A percentile compares a stretch with the other conserved stretches of the same genome.
Conservation (phyloP, 176 grass and related monocot genomes). For the Rhynchospora tenuis region DNA sequence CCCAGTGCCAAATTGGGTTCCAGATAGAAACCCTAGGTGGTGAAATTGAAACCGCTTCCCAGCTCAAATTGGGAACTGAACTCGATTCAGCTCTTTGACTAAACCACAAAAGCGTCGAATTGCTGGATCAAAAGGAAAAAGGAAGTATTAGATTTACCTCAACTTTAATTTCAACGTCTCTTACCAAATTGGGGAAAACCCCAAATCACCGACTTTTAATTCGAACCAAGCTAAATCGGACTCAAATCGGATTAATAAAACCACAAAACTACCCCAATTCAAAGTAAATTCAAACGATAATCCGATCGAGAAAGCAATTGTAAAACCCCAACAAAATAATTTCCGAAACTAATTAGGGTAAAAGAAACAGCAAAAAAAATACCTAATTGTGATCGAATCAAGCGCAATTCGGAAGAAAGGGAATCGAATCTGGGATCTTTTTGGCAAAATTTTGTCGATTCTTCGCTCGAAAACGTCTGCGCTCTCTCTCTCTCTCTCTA, state of each 20-base stretch:
- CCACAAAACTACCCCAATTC: background rate
- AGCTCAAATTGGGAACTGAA: conserved; percentile 4
- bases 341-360: background rate
- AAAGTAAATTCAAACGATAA: background rate
- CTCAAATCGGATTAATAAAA: conserved; percentile 4
- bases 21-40: conserved; percentile 21
- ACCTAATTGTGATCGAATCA: conserved; percentile 14
- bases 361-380: background rate
- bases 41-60: background rate
- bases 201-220: background rate
- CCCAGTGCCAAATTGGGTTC: background rate
- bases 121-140: conserved; percentile 27
- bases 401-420: background rate
- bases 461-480: conserved; percentile 6
- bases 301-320: background rate
- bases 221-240: conserved; percentile 14
- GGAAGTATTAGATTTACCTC: background rate
- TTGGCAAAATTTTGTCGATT: background rate
- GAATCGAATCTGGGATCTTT: background rate
- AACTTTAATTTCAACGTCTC: background rate
- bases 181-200: conserved; percentile 15
- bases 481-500: conserved; percentile 10
- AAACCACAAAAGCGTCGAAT: background rate
- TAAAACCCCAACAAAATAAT: background rate
- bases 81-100: background rate